Percentiles rank a stretch among this genome's conserved stretches.
Conservation (phyloP, 2,329 filamentous ascomycete genomes). For the Hortaea sp. region DNA sequence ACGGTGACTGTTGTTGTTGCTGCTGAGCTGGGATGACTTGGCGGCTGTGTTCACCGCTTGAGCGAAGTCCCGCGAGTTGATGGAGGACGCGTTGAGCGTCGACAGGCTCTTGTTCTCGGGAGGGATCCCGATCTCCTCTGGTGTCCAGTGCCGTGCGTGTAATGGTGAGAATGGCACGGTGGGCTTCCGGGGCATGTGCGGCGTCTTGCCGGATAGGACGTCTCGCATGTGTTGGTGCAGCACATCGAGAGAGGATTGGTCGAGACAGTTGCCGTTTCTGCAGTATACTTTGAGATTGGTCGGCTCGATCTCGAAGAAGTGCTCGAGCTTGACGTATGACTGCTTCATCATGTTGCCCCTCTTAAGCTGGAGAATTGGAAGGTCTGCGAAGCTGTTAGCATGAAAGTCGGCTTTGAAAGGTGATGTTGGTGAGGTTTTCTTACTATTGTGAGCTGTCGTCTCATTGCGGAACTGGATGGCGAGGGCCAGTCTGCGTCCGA, state of each 20-base stretch:
- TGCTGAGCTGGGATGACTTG: background rate
- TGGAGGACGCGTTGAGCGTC: background rate
- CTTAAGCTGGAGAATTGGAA: background rate
- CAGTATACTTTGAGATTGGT: background rate
- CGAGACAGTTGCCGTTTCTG: background rate
- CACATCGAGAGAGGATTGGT: background rate
- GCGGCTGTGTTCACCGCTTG: background rate
- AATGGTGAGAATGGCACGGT: background rate
- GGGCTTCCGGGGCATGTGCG: background rate
- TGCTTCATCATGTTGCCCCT: background rate
- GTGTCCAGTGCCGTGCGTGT: background rate
- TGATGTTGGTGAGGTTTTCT: too few species aligned
- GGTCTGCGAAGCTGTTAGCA: background rate
- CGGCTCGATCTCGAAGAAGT: slow-evolving; percentile 7
- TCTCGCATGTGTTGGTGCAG: background rate
- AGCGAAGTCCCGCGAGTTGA: background rate
- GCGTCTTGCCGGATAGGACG: background rate
- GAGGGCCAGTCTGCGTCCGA: background rate
- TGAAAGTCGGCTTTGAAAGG: too few species aligned
- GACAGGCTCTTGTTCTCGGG: background rate
- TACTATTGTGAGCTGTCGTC: background rate
- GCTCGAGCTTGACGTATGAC: slow-evolving; percentile 8
- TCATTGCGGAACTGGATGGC: background rate
- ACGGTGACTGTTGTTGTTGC: background rate
- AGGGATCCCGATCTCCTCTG: background rate